These are phyloP conservation scores for Zymoseptoria tritici DNA, from an alignment of 2,329 filamentous ascomycete genomes.

Conservation along the genomic window DNA sequence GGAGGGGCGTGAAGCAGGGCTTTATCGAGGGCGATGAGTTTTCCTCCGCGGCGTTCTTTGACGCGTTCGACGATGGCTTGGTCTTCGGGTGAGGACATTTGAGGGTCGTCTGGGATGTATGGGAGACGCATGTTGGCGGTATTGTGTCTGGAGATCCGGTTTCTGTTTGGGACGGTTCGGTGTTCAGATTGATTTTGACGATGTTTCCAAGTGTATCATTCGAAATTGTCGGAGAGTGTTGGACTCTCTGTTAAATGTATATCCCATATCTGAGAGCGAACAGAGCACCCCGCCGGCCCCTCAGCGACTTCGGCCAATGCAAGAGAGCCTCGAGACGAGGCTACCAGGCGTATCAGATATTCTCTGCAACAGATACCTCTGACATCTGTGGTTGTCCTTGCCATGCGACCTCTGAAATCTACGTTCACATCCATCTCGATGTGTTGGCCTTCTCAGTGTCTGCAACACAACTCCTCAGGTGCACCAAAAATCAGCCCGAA, in stretches of 20 bases:
- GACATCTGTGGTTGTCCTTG: neutral
- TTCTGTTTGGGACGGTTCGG: neutral
- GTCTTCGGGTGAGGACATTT: slow-evolving; percentile 40
- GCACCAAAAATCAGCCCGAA: neutral
- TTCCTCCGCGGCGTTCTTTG: slow-evolving; percentile 44
- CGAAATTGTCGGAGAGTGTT: neutral
- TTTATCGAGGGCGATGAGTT: slow-evolving; percentile 47
- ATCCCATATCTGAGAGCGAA: neutral
- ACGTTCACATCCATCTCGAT: neutral
- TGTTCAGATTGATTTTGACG: neutral
- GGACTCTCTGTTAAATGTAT: neutral
- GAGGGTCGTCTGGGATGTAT: slow-evolving; percentile 46
- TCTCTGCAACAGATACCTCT: neutral
- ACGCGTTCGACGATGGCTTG: slow-evolving; percentile 45
- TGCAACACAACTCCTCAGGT: neutral
- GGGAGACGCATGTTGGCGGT: slow-evolving; percentile 45
- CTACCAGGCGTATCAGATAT: neutral
- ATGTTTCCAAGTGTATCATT: no score
- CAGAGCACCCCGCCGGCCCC: neutral
- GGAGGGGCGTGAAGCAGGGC: slow-evolving; percentile 45
- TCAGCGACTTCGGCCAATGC: neutral
- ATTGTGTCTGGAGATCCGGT: neutral
- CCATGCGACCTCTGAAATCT: neutral
- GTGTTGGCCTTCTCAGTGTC: neutral
- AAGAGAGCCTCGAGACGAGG: neutral